A percentile compares a stretch with the other conserved stretches of the same genome.
These are phyloP conservation scores for Puccinia sorghi DNA, from an alignment of 1,284 basidiomycete genomes.

Conservation along the genomic window DNA sequence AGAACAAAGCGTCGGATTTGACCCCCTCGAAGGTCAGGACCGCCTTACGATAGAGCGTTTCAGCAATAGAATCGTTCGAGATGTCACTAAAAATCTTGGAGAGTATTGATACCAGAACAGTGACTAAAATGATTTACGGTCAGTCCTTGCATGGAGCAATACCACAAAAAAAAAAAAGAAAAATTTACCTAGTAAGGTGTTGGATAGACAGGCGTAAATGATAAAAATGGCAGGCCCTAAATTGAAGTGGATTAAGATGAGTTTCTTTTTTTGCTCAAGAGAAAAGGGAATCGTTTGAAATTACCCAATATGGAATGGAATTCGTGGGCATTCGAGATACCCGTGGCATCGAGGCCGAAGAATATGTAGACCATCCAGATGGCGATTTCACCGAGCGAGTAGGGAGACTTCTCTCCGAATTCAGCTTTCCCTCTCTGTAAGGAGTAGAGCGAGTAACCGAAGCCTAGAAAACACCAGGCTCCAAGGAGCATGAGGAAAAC, in stretches of 20 bases:
- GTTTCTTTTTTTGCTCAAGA: background rate
- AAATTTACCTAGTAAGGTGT: conserved; percentile 43
- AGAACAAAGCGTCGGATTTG: conserved; percentile 47
- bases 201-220: conserved; percentile 49
- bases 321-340: conserved; percentile 40
- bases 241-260: background rate
- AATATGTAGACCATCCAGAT: conserved; percentile 50
- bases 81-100: conserved; percentile 50
- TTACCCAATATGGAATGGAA: conserved; percentile 45
- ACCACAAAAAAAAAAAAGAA: background rate
- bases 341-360: conserved; percentile 48
- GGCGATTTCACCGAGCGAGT: conserved; percentile 39
- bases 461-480: conserved; percentile 50
- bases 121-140: conserved; percentile 21
- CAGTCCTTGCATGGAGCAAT: background rate
- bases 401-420: conserved; percentile 12
- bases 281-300: background rate
- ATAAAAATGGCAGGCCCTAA: conserved; percentile 47
- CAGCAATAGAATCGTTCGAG: conserved; percentile 49
- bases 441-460: conserved; percentile 36
- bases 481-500: conserved; percentile 57
- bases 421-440: conserved; percentile 30
- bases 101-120: conserved; percentile 45
- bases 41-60: conserved; percentile 48
- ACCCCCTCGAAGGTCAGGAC: conserved; percentile 48